Evolutionary conservation across 2,329 filamentous ascomycete genomes (phyloP).

Genomic region (Ophiostoma sp.): DNA sequence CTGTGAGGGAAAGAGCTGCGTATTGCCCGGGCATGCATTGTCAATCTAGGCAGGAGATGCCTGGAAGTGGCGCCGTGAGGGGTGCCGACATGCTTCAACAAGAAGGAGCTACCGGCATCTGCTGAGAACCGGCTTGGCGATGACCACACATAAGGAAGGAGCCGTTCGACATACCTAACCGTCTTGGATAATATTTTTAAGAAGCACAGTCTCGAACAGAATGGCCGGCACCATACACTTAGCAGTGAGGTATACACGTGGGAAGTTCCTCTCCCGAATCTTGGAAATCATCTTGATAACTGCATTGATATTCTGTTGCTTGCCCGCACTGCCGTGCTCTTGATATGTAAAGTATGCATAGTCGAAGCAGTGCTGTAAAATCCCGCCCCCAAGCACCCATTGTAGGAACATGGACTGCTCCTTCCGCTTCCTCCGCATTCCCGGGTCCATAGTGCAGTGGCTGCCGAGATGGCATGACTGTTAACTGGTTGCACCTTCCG

Average conservation of each 20-base stretch:
- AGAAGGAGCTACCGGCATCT: neutral
- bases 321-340: neutral
- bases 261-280: neutral
- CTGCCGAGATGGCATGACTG: neutral
- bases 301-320: conserved; percentile 5
- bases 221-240: neutral
- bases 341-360: neutral
- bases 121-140: neutral
- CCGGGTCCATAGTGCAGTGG: neutral
- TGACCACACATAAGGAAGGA: neutral
- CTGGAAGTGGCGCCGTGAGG: neutral
- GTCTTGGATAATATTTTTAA: neutral
- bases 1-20: neutral
- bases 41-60: neutral
- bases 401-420: neutral
- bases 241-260: neutral
- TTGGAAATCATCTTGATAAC: neutral
- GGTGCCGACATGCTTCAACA: neutral
- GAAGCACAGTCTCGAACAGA: neutral
- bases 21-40: neutral
- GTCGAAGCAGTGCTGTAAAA: neutral
- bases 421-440: conserved; percentile 13
- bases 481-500: conserved; percentile 12
- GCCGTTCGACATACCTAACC: neutral
- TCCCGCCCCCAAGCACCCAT: neutral